Evolutionary conservation across 768 basidiomycete genomes (phyloP).

Genomic region (Mycena galopus): DNA sequence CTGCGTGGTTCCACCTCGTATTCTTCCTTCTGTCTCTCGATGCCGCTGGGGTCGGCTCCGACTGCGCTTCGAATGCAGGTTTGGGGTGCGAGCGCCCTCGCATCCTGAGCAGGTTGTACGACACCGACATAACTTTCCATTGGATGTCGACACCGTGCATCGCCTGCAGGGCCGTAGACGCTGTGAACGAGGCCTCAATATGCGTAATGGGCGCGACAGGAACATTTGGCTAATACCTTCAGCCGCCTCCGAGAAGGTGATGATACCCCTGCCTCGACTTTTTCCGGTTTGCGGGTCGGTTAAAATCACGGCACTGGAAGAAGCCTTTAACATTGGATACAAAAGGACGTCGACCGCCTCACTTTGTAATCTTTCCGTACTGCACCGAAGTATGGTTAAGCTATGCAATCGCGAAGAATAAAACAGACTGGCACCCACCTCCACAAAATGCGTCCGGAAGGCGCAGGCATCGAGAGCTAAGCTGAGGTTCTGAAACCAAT

Average conservation of each 20-base stretch:
- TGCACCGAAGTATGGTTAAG: background rate
- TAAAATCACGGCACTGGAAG: slow-evolving; percentile 22
- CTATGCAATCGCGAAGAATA: background rate
- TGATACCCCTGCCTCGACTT: slow-evolving; percentile 20
- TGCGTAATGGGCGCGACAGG: too few species aligned
- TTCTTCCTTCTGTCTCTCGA: too few species aligned
- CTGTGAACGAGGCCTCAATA: background rate
- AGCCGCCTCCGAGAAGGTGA: slow-evolving; percentile 23
- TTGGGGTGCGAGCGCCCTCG: background rate
- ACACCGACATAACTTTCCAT: slow-evolving; percentile 6
- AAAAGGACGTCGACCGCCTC: background rate
- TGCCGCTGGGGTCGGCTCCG: too few species aligned
- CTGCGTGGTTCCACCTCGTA: too few species aligned
- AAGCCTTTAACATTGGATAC: background rate
- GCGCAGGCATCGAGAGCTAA: slow-evolving; percentile 3
- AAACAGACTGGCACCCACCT: too few species aligned
- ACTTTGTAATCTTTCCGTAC: slow-evolving; percentile 27
- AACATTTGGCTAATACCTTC: slow-evolving; percentile 14
- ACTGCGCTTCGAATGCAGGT: too few species aligned
- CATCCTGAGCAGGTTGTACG: slow-evolving; percentile 6
- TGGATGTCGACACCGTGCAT: slow-evolving; percentile 21
- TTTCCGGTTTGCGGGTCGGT: slow-evolving; percentile 11
- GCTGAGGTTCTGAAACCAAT: slow-evolving; percentile 18
- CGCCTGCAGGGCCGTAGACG: slow-evolving; percentile 18
- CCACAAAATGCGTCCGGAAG: slow-evolving; percentile 24